Conservation (phyloP, 2,329 filamentous ascomycete species). For the Aspergillus sergii region DNA sequence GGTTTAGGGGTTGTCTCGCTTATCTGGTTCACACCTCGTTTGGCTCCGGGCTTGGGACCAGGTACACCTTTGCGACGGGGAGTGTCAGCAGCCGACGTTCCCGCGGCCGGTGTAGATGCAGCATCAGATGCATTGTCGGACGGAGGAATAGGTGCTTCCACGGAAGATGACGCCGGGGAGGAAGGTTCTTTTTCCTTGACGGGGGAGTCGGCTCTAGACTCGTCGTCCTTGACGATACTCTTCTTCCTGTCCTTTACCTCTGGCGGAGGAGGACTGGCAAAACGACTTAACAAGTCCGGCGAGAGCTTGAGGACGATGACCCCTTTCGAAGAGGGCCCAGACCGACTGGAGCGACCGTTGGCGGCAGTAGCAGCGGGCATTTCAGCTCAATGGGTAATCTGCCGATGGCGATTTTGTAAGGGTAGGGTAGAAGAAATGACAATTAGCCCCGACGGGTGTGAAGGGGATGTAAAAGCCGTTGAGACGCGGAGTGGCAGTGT, state of each 20-base stretch:
- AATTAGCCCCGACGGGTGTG: conserved; percentile 5
- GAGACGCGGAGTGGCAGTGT: conserved; percentile 15
- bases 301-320: conserved; percentile 45
- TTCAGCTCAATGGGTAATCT: neutral
- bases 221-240: conserved; percentile 19
- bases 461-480: conserved; percentile 3
- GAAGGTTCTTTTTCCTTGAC: conserved; percentile 34
- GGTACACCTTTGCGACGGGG: conserved; percentile 77
- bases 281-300: conserved; percentile 38
- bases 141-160: conserved; percentile 40
- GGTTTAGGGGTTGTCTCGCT: conserved; percentile 68
- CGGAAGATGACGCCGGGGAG: conserved; percentile 41
- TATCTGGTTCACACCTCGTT: conserved; percentile 57
- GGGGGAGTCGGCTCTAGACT: conserved; percentile 21
- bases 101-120: conserved; percentile 43
- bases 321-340: conserved; percentile 31
- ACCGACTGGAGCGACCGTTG: conserved; percentile 41
- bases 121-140: conserved; percentile 46
- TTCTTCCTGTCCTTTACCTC: conserved; percentile 25
- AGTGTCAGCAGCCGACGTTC: conserved; percentile 45
- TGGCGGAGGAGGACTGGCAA: conserved; percentile 26
- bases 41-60: conserved; percentile 66
- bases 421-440: neutral
- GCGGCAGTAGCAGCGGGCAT: conserved; percentile 28
- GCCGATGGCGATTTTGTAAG: neutral